Conservation (phyloP, 129 eudicot species). For the Sambucus nigra region DNA sequence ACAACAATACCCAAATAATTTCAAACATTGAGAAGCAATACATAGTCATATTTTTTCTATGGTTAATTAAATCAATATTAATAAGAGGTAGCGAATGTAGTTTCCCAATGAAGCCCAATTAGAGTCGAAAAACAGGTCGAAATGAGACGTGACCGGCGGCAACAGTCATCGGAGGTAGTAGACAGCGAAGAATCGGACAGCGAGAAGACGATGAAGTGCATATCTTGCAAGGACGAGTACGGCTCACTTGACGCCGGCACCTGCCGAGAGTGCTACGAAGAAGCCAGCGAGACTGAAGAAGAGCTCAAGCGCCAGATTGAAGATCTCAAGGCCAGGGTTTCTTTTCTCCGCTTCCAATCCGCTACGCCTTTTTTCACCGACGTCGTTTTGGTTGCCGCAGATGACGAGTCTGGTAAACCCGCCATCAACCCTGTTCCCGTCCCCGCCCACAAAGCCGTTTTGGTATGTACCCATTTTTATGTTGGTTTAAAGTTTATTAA, state of each 20-base stretch:
- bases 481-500: too few relatives aligned
- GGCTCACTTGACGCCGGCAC: slow-evolving; percentile 67
- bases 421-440: slow-evolving; percentile 40
- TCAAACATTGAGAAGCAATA: too few relatives aligned
- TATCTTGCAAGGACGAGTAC: slow-evolving; percentile 78
- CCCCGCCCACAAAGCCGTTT: slow-evolving; percentile 73
- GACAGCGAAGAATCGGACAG: slow-evolving; percentile 1
- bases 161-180: slow-evolving; percentile 5
- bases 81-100: too few relatives aligned
- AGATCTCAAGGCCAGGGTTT: slow-evolving; percentile 68
- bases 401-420: slow-evolving; percentile 26
- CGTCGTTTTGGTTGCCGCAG: slow-evolving; percentile 60
- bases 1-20: too few relatives aligned
- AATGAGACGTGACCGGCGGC: slow-evolving; percentile 20
- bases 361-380: slow-evolving; percentile 47
- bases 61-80: too few relatives aligned
- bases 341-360: slow-evolving; percentile 43
- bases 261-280: slow-evolving; percentile 92
- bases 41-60: too few relatives aligned
- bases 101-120: not conserved
- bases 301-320: slow-evolving; percentile 91
- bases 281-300: slow-evolving; percentile 92
- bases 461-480: slow-evolving; percentile 38
- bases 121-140: not conserved
- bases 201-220: slow-evolving; percentile 54